phyloP scores from a whole-genome alignment of 345 rosid genomes.

The Angophora floribunda region DNA sequence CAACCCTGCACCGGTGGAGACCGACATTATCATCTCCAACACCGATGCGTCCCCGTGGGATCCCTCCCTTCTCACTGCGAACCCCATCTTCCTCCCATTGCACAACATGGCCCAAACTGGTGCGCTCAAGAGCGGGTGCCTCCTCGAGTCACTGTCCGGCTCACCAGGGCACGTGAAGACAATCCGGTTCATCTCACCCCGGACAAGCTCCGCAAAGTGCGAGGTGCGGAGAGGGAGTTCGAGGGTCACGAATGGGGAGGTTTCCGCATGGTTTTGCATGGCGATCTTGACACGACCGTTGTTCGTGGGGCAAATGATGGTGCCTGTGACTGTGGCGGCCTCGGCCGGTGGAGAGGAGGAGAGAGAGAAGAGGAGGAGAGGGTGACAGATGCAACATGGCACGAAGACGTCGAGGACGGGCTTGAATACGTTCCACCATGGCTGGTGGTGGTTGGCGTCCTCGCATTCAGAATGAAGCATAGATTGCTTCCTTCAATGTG shows the following conservation, averaged over 20 bases:
- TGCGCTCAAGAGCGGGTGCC: background rate
- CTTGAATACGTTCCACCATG: background rate
- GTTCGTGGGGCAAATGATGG: slow-evolving; percentile 8
- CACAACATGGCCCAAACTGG: slow-evolving; percentile 2
- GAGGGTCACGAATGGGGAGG: background rate
- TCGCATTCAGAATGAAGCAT: background rate
- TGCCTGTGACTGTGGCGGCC: background rate
- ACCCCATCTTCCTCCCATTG: slow-evolving; percentile 10
- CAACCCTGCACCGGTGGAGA: slow-evolving; percentile 9
- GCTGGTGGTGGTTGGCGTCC: background rate
- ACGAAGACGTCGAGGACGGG: background rate
- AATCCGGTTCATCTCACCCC: background rate
- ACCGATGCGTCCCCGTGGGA: background rate
- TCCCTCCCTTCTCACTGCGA: background rate
- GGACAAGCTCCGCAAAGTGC: background rate
- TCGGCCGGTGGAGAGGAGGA: background rate
- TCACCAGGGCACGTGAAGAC: background rate
- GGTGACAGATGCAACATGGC: background rate
- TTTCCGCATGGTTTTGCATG: background rate
- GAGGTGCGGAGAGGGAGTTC: background rate
- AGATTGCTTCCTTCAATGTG: background rate
- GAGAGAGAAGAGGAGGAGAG: background rate
- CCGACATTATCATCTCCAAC: slow-evolving; percentile 3
- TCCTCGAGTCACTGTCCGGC: background rate
- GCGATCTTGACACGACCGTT: background rate